A percentile compares a stretch with the other conserved stretches of the same genome.
phyloP scores from a whole-genome alignment of 2,329 filamentous ascomycete genomes.

The Trichothecium roseum region DNA sequence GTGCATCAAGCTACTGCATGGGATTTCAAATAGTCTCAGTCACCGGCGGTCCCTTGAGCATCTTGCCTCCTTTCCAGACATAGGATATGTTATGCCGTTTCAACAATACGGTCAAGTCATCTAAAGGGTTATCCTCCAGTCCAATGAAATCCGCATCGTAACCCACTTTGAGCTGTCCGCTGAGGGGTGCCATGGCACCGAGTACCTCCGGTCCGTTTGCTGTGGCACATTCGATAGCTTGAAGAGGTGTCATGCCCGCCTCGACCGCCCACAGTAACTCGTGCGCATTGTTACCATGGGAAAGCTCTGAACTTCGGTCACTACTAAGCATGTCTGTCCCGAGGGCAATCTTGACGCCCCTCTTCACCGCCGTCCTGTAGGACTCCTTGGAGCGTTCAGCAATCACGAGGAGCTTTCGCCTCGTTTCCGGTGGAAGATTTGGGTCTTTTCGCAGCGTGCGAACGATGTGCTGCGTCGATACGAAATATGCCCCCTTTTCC shows the following conservation, averaged over 20 bases:
- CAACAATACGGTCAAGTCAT: slow-evolving; percentile 29
- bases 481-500: slow-evolving; percentile 30
- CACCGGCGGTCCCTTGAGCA: slow-evolving; percentile 19
- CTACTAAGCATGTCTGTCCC: slow-evolving; percentile 34
- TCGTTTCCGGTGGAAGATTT: slow-evolving; percentile 18
- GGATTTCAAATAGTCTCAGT: no score
- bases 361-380: slow-evolving; percentile 29
- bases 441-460: slow-evolving; percentile 23
- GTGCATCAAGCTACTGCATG: no score
- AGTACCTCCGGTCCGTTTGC: slow-evolving; percentile 33
- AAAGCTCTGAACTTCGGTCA: slow-evolving; percentile 15
- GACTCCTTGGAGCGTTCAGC: slow-evolving; percentile 23
- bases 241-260: slow-evolving; percentile 34
- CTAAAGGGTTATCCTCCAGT: slow-evolving; percentile 29
- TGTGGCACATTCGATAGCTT: slow-evolving; percentile 39
- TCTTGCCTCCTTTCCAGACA: slow-evolving; percentile 34
- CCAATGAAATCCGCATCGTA: slow-evolving; percentile 39
- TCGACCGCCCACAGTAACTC: slow-evolving; percentile 35
- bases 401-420: slow-evolving; percentile 27
- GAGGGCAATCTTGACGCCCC: slow-evolving; percentile 33
- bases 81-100: slow-evolving; percentile 28
- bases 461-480: slow-evolving; percentile 32
- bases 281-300: slow-evolving; percentile 30
- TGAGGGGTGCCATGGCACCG: slow-evolving; percentile 31
- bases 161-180: slow-evolving; percentile 31